Percentiles rank a stretch among this genome's conserved stretches.
These are phyloP conservation scores for Colletotrichum sp. DNA, from an alignment of 2,329 filamentous ascomycete species.

Conservation along the genomic window DNA sequence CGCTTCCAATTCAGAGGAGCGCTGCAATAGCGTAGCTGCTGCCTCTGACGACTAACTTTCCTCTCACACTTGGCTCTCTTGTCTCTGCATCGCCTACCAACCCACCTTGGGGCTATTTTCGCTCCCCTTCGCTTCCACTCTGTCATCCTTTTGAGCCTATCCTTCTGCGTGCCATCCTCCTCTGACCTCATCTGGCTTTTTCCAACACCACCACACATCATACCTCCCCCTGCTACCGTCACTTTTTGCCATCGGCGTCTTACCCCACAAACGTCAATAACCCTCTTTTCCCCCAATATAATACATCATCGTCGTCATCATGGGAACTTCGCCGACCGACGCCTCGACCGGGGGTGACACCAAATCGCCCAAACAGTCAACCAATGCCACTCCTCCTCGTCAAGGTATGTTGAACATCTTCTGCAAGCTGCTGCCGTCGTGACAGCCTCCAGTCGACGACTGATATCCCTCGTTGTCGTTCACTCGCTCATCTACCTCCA, in stretches of 20 bases:
- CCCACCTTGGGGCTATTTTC: neutral
- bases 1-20: conserved; percentile 19
- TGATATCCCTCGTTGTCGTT: conserved; percentile 19
- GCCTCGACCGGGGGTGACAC: conserved; percentile 45
- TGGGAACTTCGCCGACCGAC: conserved; percentile 50
- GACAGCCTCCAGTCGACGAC: conserved; percentile 13
- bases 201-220: conserved; percentile 9
- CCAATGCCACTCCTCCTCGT: conserved; percentile 42
- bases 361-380: conserved; percentile 54
- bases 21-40: conserved; percentile 22
- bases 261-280: conserved; percentile 32
- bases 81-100: neutral
- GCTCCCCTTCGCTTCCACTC: neutral
- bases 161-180: conserved; percentile 23
- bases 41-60: conserved; percentile 13
- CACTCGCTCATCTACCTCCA: conserved; percentile 31
- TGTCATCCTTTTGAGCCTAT: neutral
- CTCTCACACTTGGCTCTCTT: neutral
- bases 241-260: conserved; percentile 25
- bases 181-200: conserved; percentile 46
- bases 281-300: conserved; percentile 36
- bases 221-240: conserved; percentile 22
- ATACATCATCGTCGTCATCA: conserved; percentile 54
- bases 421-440: neutral
- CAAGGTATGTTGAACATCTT: conserved; percentile 42